These are phyloP conservation scores for Talaromyces sp. DNA, from an alignment of 2,329 filamentous ascomycete species.

Conservation along the genomic window DNA sequence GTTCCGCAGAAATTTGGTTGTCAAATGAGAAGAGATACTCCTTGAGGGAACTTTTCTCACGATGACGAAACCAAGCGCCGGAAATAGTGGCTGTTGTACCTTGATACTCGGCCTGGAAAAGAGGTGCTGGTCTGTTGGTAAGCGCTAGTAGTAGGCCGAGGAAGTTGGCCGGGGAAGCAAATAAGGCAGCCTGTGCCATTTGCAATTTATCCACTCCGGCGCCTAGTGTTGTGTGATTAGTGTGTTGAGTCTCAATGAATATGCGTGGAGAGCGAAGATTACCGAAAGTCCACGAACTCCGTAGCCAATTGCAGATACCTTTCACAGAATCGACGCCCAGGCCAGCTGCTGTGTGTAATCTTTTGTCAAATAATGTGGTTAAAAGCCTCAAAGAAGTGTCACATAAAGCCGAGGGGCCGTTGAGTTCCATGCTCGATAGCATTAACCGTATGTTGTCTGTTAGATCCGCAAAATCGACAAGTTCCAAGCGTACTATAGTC, in stretches of 20 bases:
- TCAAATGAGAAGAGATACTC: slow-evolving; percentile 51
- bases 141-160: slow-evolving; percentile 68
- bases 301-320: slow-evolving; percentile 76
- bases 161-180: slow-evolving; percentile 65
- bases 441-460: slow-evolving; percentile 70
- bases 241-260: slow-evolving; percentile 7
- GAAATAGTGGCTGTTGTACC: slow-evolving; percentile 33
- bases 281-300: slow-evolving; percentile 81
- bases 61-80: slow-evolving; percentile 43
- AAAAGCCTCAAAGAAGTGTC: slow-evolving; percentile 77
- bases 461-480: slow-evolving; percentile 68
- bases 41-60: slow-evolving; percentile 43
- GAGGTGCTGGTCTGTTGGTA: slow-evolving; percentile 53
- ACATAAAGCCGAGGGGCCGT: slow-evolving; percentile 73
- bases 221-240: slow-evolving; percentile 43
- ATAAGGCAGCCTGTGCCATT: slow-evolving; percentile 62
- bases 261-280: slow-evolving; percentile 33
- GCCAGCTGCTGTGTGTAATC: slow-evolving; percentile 66
- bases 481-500: slow-evolving; percentile 61
- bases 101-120: slow-evolving; percentile 25
- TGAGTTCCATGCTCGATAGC: slow-evolving; percentile 73
- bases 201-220: slow-evolving; percentile 62
- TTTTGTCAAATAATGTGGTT: slow-evolving; percentile 64
- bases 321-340: slow-evolving; percentile 66
- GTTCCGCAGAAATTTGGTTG: slow-evolving; percentile 24